Conservation (phyloP, 176 grass and related monocot species). For the Dactylis glomerata region DNA sequence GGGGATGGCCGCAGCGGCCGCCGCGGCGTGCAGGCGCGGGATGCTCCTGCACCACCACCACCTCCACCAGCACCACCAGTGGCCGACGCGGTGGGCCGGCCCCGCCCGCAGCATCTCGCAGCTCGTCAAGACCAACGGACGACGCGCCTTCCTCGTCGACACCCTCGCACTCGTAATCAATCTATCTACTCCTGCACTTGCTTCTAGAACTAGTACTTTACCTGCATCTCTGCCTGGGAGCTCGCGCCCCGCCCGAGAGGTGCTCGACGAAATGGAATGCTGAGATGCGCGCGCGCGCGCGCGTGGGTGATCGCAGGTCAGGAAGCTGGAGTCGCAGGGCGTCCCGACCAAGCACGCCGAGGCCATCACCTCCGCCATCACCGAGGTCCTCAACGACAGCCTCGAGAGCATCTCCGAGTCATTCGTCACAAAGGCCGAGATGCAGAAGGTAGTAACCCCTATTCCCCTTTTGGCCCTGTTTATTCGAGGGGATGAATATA, state of each 20-base stretch:
- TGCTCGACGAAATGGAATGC: constrained; percentile 34
- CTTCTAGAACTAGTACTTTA: neutral
- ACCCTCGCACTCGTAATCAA: constrained; percentile 71
- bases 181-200: neutral
- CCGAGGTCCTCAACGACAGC: constrained; percentile 94
- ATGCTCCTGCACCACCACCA: constrained; percentile 22
- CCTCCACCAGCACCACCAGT: constrained; percentile 15
- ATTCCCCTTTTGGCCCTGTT: neutral
- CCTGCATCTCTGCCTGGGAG: neutral
- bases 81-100: neutral
- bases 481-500: neutral
- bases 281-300: neutral
- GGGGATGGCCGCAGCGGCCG: constrained; percentile 45
- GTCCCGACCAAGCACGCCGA: constrained; percentile 91
- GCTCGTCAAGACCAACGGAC: constrained; percentile 84
- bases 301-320: constrained; percentile 43
- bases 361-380: constrained; percentile 89
- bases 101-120: constrained; percentile 57
- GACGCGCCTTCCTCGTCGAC: constrained; percentile 78
- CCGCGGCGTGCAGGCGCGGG: constrained; percentile 36
- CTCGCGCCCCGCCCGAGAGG: neutral
- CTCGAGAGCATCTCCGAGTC: constrained; percentile 88
- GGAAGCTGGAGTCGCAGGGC: constrained; percentile 86
- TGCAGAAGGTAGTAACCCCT: constrained; percentile 62
- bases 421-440: constrained; percentile 83